phyloP scores from a whole-genome alignment of 1,139 yeast species.

The Diutina scorzettiae region DNA sequence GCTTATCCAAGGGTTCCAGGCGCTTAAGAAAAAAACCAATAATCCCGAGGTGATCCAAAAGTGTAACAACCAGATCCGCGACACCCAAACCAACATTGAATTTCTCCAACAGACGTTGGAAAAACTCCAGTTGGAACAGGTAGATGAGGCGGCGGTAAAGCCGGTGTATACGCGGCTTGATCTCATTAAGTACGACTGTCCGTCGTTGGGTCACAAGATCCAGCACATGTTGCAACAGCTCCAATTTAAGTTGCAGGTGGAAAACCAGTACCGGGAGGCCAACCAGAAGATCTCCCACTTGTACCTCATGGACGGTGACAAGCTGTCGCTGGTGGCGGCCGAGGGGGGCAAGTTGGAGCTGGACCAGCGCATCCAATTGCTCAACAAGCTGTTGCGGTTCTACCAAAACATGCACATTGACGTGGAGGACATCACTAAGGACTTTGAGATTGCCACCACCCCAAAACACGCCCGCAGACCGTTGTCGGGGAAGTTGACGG shows the following conservation, averaged over 20 bases:
- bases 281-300: constrained; percentile 79
- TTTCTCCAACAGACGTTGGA: constrained; percentile 70
- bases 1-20: constrained; percentile 78
- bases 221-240: constrained; percentile 91
- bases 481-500: constrained; percentile 62
- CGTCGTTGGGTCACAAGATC: constrained; percentile 89
- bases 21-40: constrained; percentile 63
- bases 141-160: constrained; percentile 9
- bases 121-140: constrained; percentile 27
- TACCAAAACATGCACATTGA: constrained; percentile 82
- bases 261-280: constrained; percentile 85
- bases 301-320: constrained; percentile 85
- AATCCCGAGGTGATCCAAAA: constrained; percentile 79
- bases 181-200: constrained; percentile 82
- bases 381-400: constrained; percentile 73
- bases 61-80: constrained; percentile 83
- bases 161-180: constrained; percentile 61
- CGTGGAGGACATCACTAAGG: constrained; percentile 45
- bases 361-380: constrained; percentile 71
- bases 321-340: constrained; percentile 75
- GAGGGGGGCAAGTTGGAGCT: constrained; percentile 79
- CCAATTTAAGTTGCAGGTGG: constrained; percentile 87
- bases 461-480: constrained; percentile 74
- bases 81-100: constrained; percentile 83
- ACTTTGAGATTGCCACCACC: constrained; percentile 51